Evolutionary conservation across 805 yeast genomes (phyloP), one percentile per base, ranked within the genome.

Genomic region (Saccharomyces cerevisiae): DNA sequence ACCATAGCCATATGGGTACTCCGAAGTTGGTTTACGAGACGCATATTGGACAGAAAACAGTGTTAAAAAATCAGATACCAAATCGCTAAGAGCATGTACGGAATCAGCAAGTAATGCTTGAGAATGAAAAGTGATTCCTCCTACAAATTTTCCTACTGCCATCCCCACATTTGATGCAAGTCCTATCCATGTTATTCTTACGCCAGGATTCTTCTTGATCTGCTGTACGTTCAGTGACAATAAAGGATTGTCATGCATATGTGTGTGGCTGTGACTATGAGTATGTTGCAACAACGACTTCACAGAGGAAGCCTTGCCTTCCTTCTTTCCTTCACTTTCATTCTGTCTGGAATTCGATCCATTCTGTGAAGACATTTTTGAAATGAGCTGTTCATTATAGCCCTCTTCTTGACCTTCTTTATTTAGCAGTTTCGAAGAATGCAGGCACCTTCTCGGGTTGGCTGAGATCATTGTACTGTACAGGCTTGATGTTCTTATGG

Each of bases 31-130:
- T 6, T 79, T 72, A 59, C 81, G 81, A 10, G 77, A 70, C 4
- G 95, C 84, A 50, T 86, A 82, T 31, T 87, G 83, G 21, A 94
- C 97, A 0, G 98, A 92, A 4, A 90, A 84, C 54, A 94, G 75
- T 0, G 99, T 94, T 59, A 94, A 73, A 48, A 92, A 79, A 69
- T 94, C 99, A 8, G 96, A 87, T 14, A 94, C 79, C 73, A 92
- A 76, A 70, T 94, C 99, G 49, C 95, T 84, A 22, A 89, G 77
- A 0, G 98, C 92, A 72, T 94, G 99, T 29, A 90, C 84, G 0
- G 97, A 91, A 70, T 94, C 99, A 0, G 99, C 99, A 50, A 91
- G 68, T 54, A 94, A 78, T 2, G 97, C 91, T 68, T 91, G 97
- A 0, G 99, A 94, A 69, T 94, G 96, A 79, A 94, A 94, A 41